phyloP scores from a whole-genome alignment of 2,329 filamentous ascomycete species.

The Ilyonectria mors-panacis region DNA sequence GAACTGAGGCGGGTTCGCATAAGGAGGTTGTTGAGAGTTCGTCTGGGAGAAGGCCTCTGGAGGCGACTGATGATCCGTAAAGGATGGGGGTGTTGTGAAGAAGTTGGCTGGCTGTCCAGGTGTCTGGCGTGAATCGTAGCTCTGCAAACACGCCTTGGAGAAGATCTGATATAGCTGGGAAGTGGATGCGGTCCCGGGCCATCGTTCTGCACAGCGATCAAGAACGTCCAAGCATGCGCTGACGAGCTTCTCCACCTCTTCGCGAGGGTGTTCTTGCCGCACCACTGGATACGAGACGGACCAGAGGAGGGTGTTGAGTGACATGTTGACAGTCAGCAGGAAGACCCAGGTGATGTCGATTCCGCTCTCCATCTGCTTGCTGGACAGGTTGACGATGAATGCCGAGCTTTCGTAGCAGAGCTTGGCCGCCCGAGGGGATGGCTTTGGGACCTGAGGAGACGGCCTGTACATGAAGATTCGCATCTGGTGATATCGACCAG shows the following conservation, averaged over 20 bases:
- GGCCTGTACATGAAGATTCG: conserved; percentile 90
- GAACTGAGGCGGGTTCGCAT: conserved; percentile 68
- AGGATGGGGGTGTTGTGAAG: conserved; percentile 54
- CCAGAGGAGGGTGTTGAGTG: conserved; percentile 93
- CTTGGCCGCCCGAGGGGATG: conserved; percentile 82
- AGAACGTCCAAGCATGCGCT: conserved; percentile 84
- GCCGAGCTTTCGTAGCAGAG: conserved; percentile 88
- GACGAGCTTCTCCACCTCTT: conserved; percentile 83
- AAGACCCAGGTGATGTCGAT: conserved; percentile 96
- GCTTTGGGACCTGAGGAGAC: conserved; percentile 91
- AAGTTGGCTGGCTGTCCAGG: conserved; percentile 48
- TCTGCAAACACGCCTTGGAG: conserved; percentile 87
- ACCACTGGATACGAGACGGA: conserved; percentile 89
- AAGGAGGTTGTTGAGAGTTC: conserved; percentile 56
- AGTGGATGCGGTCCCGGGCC: conserved; percentile 91
- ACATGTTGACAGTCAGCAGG: conserved; percentile 89
- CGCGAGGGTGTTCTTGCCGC: conserved; percentile 77
- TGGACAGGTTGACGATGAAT: conserved; percentile 85
- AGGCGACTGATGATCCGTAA: conserved; percentile 51
- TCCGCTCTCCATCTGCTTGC: conserved; percentile 81
- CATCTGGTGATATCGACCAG: conserved; percentile 85
- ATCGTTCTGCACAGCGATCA: conserved; percentile 84
- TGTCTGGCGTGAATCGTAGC: conserved; percentile 75
- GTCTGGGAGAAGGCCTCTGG: conserved; percentile 49
- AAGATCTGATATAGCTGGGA: conserved; percentile 90